phyloP scores from a whole-genome alignment of 352 stramenopile genomes.

The Globisporangium nagaii region DNA sequence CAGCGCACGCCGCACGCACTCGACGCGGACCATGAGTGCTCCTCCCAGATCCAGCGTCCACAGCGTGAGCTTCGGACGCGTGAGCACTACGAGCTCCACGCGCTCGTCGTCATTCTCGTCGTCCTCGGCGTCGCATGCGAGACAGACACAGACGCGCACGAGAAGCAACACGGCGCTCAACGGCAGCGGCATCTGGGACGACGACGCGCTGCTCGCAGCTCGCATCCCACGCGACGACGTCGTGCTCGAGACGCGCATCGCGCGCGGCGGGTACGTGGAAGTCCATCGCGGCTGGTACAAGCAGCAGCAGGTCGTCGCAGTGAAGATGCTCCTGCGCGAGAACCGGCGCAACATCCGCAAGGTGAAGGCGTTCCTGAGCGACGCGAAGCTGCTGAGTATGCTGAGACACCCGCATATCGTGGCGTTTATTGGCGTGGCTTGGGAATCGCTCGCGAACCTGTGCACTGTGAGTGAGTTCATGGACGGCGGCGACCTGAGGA shows the following conservation, averaged over 20 bases:
- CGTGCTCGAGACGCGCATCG: conserved; percentile 13
- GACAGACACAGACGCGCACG: neutral
- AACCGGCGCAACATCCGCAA: conserved; percentile 19
- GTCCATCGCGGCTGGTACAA: conserved; percentile 36
- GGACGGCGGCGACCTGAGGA: conserved; percentile 33
- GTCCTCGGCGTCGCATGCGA: neutral
- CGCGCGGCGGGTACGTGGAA: conserved; percentile 34
- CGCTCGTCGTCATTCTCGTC: neutral
- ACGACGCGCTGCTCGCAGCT: conserved; percentile 25
- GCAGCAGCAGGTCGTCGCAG: conserved; percentile 27
- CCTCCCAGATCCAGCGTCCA: neutral
- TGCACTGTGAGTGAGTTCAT: conserved; percentile 35
- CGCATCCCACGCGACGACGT: conserved; percentile 32
- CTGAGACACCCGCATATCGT: conserved; percentile 36
- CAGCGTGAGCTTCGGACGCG: neutral
- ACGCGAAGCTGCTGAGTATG: conserved; percentile 39
- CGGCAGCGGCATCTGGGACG: conserved; percentile 23
- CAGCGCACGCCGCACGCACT: neutral
- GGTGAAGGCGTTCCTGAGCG: conserved; percentile 33
- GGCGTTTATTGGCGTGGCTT: conserved; percentile 34
- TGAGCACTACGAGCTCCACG: neutral
- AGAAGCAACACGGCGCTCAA: conserved; percentile 22
- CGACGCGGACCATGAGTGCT: neutral
- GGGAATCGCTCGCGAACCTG: conserved; percentile 31
- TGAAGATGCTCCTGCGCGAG: conserved; percentile 39